Base-by-base conservation (phyloP, 1,284 basidiomycete species). In the Ganoderma meredithae region DNA sequence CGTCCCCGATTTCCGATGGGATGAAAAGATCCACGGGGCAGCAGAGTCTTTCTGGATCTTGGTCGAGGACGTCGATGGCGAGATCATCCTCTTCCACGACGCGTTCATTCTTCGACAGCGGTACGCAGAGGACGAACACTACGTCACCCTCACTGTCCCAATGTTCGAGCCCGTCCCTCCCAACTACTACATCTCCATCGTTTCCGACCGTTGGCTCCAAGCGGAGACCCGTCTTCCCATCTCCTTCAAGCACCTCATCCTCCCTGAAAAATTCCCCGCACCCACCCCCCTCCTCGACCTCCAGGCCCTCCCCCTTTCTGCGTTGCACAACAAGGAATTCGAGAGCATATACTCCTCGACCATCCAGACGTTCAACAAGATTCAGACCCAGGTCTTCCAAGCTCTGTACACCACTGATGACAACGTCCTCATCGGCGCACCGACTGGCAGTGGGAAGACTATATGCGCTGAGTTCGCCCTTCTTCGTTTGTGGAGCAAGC, bases 381-480 rank as follows among this genome's bases (percentile, higher is more conserved):
- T 99, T 73, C 98, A 99, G 79, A 99, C 96, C 0, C 98, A 99
- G 81, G 96, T 98, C 44, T 99, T 99, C 91, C 97, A 99, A 75
- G 96, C 97, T 0, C 84, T 99, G 0, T 99, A 97, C 80, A 97
- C 95, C 0, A 93, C 95, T 0, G 96, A 99, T 78, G 97, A 99
- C 77, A 98, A 96, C 75, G 92, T 97, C 52, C 95, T 99, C 77
- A 91, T 99, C 67, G 97, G 96, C 31, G 97, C 97, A 0, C 97
- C 98, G 0, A 96, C 96, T 0, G 97, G 98, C 12, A 96, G 94
- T 68, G 97, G 98, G 40, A 99, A 99, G 86, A 99, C 96, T 0
- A 92, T 99, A 55, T 98, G 96, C 75, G 97, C 96, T 0, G 98
- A 99, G 81, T 97, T 99, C 69, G 97, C 97, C 0, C 83, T 99